These are phyloP conservation scores for Colletotrichum lindemuthianum DNA, from an alignment of 2,329 filamentous ascomycete genomes.

Conservation along the genomic window DNA sequence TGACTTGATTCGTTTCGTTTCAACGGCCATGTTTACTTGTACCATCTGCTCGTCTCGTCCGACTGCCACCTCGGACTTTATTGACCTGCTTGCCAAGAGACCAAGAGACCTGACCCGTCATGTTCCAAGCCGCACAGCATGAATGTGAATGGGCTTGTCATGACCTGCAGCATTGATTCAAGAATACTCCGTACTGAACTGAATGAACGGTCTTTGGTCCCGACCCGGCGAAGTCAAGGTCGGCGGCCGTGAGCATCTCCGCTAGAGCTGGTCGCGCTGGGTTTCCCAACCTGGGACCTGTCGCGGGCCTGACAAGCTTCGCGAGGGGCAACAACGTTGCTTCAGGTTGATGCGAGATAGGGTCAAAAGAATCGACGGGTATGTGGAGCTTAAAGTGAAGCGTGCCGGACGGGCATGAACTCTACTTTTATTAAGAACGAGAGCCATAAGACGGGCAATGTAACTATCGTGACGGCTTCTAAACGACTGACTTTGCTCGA, in stretches of 20 bases:
- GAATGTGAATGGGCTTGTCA: too few relatives aligned
- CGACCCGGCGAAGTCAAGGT: too few relatives aligned
- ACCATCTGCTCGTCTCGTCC: background rate
- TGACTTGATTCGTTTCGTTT: constrained; percentile 21
- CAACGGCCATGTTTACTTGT: background rate
- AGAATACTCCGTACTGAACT: too few relatives aligned
- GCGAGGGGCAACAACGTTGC: background rate
- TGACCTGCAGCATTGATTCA: too few relatives aligned
- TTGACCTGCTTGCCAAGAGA: background rate
- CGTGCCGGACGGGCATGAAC: background rate
- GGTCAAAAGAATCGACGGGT: background rate
- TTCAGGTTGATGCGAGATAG: constrained; percentile 6
- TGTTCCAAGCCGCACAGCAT: too few relatives aligned
- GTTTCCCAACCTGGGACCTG: too few relatives aligned
- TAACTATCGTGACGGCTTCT: background rate
- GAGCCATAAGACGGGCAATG: constrained; percentile 1
- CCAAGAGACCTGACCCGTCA: background rate
- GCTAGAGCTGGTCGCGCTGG: too few relatives aligned
- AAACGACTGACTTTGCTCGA: constrained; percentile 14
- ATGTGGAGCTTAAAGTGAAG: constrained; percentile 6
- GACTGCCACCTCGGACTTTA: background rate
- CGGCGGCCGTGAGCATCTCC: too few relatives aligned
- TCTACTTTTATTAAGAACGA: constrained; percentile 4
- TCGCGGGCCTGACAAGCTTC: background rate
- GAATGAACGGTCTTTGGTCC: too few relatives aligned